A percentile compares a stretch with the other conserved stretches of the same genome.
Conservation (phyloP, 345 rosid species). For the Odontarrhena argentea region DNA sequence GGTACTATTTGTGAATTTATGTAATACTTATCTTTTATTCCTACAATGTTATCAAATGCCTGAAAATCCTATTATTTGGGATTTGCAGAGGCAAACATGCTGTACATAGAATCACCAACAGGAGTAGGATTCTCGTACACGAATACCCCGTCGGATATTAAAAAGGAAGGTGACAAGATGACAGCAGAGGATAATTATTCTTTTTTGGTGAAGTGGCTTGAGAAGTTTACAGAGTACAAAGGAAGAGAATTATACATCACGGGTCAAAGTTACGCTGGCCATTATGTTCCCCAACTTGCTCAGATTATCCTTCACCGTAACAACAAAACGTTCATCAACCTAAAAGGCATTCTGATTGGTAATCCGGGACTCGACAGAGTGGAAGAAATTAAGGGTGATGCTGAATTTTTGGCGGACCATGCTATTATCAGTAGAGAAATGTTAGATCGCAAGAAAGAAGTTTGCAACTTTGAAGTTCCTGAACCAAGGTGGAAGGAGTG, state of each 20-base stretch:
- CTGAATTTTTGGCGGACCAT: conserved; percentile 55
- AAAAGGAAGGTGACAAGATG: conserved; percentile 38
- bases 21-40: not conserved
- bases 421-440: conserved; percentile 64
- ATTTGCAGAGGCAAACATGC: conserved; percentile 49
- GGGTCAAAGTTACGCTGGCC: conserved; percentile 28
- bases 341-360: conserved; percentile 56
- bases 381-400: not conserved
- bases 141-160: conserved; percentile 46
- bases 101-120: conserved; percentile 55
- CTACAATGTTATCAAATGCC: not conserved
- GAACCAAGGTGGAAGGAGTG: not conserved
- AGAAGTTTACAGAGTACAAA: conserved; percentile 64
- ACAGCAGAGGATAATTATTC: conserved; percentile 60
- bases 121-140: conserved; percentile 64
- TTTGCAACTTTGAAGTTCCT: no score
- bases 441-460: conserved; percentile 15
- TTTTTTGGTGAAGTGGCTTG: conserved; percentile 68
- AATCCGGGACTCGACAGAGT: conserved; percentile 4
- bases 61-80: not conserved
- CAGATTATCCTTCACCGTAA: conserved; percentile 58
- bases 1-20: conserved; percentile 33
- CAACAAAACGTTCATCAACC: conserved; percentile 53
- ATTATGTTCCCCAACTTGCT: conserved; percentile 58
- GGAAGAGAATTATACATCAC: conserved; percentile 53